These are phyloP conservation scores for Osmanthus fragrans DNA, from an alignment of 257 asterid genomes.

Conservation along the genomic window DNA sequence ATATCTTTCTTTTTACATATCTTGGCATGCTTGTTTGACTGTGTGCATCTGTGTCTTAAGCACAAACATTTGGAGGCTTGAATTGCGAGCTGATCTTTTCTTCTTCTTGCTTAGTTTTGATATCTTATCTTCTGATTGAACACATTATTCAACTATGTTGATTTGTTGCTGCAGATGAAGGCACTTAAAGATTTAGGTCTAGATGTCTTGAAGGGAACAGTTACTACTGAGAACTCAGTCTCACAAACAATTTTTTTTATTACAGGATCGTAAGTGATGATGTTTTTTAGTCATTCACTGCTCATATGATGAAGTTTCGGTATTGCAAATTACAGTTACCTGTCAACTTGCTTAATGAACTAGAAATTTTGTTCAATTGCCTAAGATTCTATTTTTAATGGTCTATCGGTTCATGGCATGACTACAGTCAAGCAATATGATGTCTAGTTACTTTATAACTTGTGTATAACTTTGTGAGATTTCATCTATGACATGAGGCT, in stretches of 20 bases:
- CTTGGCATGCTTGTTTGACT: neutral
- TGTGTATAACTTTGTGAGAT: neutral
- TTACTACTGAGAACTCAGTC: slow-evolving; percentile 75
- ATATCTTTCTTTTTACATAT: slow-evolving; percentile 11
- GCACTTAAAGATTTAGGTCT: slow-evolving; percentile 91
- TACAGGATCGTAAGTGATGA: slow-evolving; percentile 62
- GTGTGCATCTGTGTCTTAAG: neutral
- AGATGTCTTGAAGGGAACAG: slow-evolving; percentile 92
- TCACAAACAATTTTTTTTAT: slow-evolving; percentile 72
- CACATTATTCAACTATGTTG: slow-evolving; percentile 11
- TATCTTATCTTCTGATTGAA: slow-evolving; percentile 19
- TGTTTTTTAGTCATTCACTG: slow-evolving; percentile 6
- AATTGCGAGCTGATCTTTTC: neutral
- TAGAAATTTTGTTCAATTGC: neutral
- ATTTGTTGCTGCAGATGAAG: slow-evolving; percentile 67
- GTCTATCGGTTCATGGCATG: neutral
- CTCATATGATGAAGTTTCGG: slow-evolving; percentile 5
- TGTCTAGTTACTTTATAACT: slow-evolving; percentile 10
- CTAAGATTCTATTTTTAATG: slow-evolving; percentile 8
- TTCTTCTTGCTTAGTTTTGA: neutral
- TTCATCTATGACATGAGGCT: slow-evolving; percentile 1
- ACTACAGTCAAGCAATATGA: slow-evolving; percentile 4
- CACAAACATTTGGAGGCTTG: neutral
- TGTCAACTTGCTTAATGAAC: neutral
- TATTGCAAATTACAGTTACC: slow-evolving; percentile 4